Evolutionary conservation across 2,329 filamentous ascomycete genomes (phyloP).

Genomic region (Cercospora janseana): DNA sequence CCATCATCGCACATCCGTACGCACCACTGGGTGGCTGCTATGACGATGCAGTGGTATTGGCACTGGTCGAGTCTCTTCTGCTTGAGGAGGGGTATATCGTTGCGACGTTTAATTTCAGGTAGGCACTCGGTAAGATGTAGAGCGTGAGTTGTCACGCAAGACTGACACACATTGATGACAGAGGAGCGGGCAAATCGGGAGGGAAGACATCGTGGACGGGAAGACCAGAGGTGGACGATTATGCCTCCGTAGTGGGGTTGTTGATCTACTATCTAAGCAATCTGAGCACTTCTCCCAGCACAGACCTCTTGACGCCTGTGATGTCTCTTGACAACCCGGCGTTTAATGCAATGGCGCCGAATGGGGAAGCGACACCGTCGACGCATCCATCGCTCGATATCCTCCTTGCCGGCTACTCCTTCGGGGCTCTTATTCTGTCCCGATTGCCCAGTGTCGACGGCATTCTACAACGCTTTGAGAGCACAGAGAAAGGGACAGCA

Average conservation of each 20-base stretch:
- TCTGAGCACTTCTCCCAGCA: slow-evolving; percentile 39
- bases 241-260: slow-evolving; percentile 77
- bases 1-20: slow-evolving; percentile 85
- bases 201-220: slow-evolving; percentile 86
- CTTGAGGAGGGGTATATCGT: slow-evolving; percentile 70
- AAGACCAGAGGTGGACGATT: slow-evolving; percentile 77
- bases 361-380: background rate
- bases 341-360: background rate
- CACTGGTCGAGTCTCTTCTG: slow-evolving; percentile 63
- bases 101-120: slow-evolving; percentile 91
- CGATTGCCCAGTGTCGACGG: slow-evolving; percentile 61
- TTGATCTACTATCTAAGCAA: slow-evolving; percentile 69
- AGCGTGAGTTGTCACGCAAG: background rate
- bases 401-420: slow-evolving; percentile 80
- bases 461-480: slow-evolving; percentile 61
- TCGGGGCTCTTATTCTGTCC: slow-evolving; percentile 78
- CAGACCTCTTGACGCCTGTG: slow-evolving; percentile 7
- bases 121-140: slow-evolving; percentile 27
- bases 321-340: slow-evolving; percentile 1
- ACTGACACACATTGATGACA: slow-evolving; percentile 40
- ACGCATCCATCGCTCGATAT: slow-evolving; percentile 32
- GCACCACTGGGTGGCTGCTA: slow-evolving; percentile 80
- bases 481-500: slow-evolving; percentile 54
- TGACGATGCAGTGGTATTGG: slow-evolving; percentile 76
- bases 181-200: slow-evolving; percentile 71